Evolutionary conservation across 2,329 filamentous ascomycete genomes (phyloP).

Genomic region (Pseudopithomyces maydicus): DNA sequence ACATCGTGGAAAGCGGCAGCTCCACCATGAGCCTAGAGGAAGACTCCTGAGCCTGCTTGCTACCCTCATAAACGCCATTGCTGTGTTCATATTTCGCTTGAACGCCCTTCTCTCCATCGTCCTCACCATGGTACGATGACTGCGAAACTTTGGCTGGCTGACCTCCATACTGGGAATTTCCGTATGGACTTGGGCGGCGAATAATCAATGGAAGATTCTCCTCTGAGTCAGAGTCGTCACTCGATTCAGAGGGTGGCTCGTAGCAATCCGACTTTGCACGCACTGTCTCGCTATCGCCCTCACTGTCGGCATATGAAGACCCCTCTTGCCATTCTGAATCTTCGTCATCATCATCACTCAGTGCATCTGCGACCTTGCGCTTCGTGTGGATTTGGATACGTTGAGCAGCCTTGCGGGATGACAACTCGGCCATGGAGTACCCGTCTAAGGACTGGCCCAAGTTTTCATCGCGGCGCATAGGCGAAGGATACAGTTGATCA

Average conservation of each 20-base stretch:
- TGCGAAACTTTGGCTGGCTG: background rate
- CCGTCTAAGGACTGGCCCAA: background rate
- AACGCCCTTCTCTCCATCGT: background rate
- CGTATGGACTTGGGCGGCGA: background rate
- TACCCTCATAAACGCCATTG: background rate
- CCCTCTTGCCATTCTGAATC: too few relatives aligned
- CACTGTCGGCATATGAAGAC: background rate
- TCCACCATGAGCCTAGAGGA: background rate
- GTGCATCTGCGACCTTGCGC: background rate
- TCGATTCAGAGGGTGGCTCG: background rate
- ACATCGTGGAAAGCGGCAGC: background rate
- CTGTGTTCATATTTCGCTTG: slow-evolving; percentile 5
- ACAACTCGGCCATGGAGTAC: background rate
- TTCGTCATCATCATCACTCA: background rate
- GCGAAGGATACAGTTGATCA: background rate
- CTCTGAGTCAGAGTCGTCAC: background rate
- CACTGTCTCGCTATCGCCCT: background rate
- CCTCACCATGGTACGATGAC: background rate
- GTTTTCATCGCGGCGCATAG: background rate
- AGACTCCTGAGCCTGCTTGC: too few relatives aligned
- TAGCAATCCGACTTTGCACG: background rate
- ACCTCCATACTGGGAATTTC: background rate
- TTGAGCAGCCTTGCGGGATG: background rate
- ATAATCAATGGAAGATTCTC: slow-evolving; percentile 3
- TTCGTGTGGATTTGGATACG: background rate